Percentiles rank a stretch among this genome's conserved stretches.
phyloP scores from a whole-genome alignment of 139 green algal species.

The Chlorokybus atmophyticus region DNA sequence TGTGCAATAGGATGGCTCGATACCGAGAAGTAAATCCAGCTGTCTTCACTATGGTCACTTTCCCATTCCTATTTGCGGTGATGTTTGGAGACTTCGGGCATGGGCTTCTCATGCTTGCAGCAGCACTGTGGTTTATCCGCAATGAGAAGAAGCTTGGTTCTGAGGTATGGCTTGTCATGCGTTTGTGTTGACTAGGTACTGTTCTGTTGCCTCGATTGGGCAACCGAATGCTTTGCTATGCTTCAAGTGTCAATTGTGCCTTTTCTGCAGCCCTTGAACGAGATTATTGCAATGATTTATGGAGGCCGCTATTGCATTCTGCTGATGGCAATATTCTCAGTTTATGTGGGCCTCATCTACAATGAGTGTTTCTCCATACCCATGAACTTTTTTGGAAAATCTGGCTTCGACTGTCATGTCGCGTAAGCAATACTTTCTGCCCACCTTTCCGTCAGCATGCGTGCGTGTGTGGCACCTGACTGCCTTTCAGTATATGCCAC shows the following conservation, averaged over 20 bases:
- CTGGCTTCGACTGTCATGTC: no score
- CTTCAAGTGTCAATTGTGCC: neutral
- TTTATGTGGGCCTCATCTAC: conserved; percentile 92
- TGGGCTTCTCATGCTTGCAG: conserved; percentile 71
- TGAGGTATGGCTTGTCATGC: conserved; percentile 4
- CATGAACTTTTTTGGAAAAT: conserved; percentile 68
- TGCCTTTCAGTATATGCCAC: no score
- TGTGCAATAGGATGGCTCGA: conserved; percentile 52
- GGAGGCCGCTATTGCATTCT: conserved; percentile 89
- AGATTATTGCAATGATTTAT: conserved; percentile 88
- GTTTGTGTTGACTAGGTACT: neutral
- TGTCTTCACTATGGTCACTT: conserved; percentile 92
- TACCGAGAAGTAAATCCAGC: conserved; percentile 92
- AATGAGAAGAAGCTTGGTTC: conserved; percentile 60
- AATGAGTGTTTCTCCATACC: conserved; percentile 97
- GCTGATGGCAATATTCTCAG: conserved; percentile 89
- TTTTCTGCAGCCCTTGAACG: conserved; percentile 13
- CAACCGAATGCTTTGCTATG: no score
- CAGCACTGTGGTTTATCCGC: conserved; percentile 56
- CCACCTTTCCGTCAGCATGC: no score
- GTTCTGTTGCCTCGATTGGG: neutral
- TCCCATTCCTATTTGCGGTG: conserved; percentile 97
- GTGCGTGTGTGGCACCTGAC: no score
- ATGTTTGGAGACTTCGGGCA: conserved; percentile 99
- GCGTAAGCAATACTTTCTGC: no score